Evolutionary conservation across 495 filamentous ascomycete species (phyloP), one percentile per base, ranked within the genome.

Genomic region (Neurospora hispaniola): DNA sequence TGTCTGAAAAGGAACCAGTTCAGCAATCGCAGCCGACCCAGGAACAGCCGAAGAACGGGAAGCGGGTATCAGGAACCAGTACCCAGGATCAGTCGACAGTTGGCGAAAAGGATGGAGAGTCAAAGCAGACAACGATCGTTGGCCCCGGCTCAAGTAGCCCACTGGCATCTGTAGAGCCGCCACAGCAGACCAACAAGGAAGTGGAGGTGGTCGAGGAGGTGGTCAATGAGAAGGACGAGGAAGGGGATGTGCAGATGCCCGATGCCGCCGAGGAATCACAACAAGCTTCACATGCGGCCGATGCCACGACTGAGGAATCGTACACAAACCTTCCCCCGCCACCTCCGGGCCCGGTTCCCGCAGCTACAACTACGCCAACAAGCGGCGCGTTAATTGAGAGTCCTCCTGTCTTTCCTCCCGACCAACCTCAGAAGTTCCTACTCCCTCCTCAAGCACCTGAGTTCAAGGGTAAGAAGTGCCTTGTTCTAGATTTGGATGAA

Each of bases 401-500:
- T 70, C 70, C 76, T 66, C 77, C 82, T 11, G 78, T 74, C 39
- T 71, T 81, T 6, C 78, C 76, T 68, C 74, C 76, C 23, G 84
- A 85, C 16, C 83, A 86, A 73, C 75, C 83, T 81, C 43, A 91
- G 72, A 90, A 91, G 75, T 96, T 87, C 84, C 85, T 99, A 41
- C 83, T 98, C 69, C 93, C 93, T 18, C 92, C 94, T 11, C 84
- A 94, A 69, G 83, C 89, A 20, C 90, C 94, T 16, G 90, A 90
- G 74, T 88, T 96, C 76, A 89, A 90, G 73, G 92, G 93, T 31
- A 90, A 91, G 78, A 99, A 99, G 81, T 98, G 96, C 78, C 84
- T 99, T 59, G 95, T 99, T 18, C 86, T 99, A 35, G 96, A 99
- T 84, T 83, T 99, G 66, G 96, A 99, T 75, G 96, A 99, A 81